Evolutionary conservation across 1,139 yeast species (phyloP).

Genomic region (Cylindricascospora bacillispora): DNA sequence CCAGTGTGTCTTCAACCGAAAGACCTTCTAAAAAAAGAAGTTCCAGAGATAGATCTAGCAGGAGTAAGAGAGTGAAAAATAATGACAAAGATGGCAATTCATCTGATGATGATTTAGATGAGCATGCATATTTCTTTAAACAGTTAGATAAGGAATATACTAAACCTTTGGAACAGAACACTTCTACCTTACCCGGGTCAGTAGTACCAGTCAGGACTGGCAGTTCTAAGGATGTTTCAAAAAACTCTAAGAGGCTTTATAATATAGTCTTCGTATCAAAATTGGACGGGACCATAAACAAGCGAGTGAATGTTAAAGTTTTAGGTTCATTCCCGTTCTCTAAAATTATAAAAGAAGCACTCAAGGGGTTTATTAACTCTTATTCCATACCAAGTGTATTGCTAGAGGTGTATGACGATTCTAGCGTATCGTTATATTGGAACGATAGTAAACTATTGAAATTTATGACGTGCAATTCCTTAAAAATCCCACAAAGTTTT

Average conservation of each 20-base stretch:
- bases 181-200: not conserved
- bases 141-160: no score
- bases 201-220: no score
- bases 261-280: slow-evolving; percentile 16
- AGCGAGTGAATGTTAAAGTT: slow-evolving; percentile 19
- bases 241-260: not conserved
- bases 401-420: slow-evolving; percentile 11
- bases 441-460: slow-evolving; percentile 19
- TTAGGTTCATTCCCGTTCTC: slow-evolving; percentile 19
- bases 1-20: no score
- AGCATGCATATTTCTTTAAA: no score
- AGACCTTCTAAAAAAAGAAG: no score
- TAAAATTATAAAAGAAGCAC: slow-evolving; percentile 19
- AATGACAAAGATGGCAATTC: no score
- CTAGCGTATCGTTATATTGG: slow-evolving; percentile 18
- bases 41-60: no score
- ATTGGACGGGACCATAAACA: slow-evolving; percentile 18
- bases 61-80: no score
- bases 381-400: slow-evolving; percentile 11
- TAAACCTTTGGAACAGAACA: slow-evolving; percentile 1
- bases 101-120: no score
- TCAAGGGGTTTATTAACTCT: slow-evolving; percentile 14
- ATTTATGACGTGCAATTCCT: slow-evolving; percentile 25
- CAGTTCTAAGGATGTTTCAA: not conserved
- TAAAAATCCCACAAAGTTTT: slow-evolving; percentile 14